Percentiles rank a stretch among this genome's conserved stretches.
Evolutionary conservation across 768 basidiomycete species (phyloP).

Genomic region (Pleurotus platypus): DNA sequence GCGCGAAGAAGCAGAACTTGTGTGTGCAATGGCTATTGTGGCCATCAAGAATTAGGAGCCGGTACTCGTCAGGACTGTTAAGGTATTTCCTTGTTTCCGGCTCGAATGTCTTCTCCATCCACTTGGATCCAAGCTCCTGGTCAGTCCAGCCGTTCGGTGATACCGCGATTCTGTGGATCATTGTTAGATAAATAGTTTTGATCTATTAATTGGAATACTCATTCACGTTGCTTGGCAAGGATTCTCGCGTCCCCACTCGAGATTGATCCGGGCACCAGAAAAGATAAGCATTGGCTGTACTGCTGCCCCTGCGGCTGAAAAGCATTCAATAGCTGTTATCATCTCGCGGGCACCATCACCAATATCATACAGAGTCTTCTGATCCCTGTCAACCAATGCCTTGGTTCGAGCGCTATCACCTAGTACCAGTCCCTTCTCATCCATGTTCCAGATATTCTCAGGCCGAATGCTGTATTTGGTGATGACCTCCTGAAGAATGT

Average conservation of each 20-base stretch:
- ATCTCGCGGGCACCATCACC: constrained; percentile 28
- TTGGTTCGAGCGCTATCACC: constrained; percentile 10
- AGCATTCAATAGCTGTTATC: constrained; percentile 37
- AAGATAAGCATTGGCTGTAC: constrained; percentile 2
- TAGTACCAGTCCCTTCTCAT: constrained; percentile 26
- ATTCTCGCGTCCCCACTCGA: not conserved
- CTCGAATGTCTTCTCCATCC: constrained; percentile 30
- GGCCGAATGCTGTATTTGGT: constrained; percentile 21
- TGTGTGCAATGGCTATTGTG: constrained; percentile 32
- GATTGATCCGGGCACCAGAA: constrained; percentile 9
- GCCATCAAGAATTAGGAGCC: constrained; percentile 33
- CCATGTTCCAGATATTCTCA: constrained; percentile 31
- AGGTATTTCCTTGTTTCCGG: constrained; percentile 17
- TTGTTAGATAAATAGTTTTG: too few species aligned
- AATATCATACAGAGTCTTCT: constrained; percentile 16
- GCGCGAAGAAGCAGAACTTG: constrained; percentile 23
- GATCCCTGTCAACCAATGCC: constrained; percentile 17
- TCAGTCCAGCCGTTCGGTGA: constrained; percentile 40
- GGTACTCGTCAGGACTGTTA: constrained; percentile 14
- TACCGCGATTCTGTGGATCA: not conserved
- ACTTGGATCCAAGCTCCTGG: constrained; percentile 26
- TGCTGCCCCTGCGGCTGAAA: constrained; percentile 30
- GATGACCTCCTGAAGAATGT: constrained; percentile 14
- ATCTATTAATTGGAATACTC: too few species aligned
- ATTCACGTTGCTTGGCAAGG: too few species aligned